These are phyloP conservation scores for Pulveroboletus sp. DNA, from an alignment of 768 basidiomycete genomes.

Conservation along the genomic window DNA sequence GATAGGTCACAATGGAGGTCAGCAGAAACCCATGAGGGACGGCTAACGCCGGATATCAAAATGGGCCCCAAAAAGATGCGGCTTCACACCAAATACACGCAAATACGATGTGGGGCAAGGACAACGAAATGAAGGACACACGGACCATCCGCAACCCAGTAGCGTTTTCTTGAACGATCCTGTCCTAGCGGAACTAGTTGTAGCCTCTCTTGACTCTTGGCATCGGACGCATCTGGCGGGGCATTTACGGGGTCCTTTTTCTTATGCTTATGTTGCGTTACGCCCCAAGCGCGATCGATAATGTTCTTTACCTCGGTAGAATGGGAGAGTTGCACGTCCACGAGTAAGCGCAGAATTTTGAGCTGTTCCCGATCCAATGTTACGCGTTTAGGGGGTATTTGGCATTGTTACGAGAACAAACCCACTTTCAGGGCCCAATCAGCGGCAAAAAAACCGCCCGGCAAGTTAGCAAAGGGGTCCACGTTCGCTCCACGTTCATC, in stretches of 20 bases:
- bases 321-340: constrained; percentile 77
- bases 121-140: constrained; percentile 40
- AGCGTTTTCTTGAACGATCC: constrained; percentile 70
- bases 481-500: constrained; percentile 61
- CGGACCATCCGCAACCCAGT: constrained; percentile 88
- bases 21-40: constrained; percentile 31
- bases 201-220: constrained; percentile 61
- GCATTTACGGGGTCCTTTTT: constrained; percentile 60
- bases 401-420: constrained; percentile 23
- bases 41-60: constrained; percentile 35
- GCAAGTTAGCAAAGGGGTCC: constrained; percentile 64
- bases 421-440: constrained; percentile 80
- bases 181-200: constrained; percentile 72
- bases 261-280: constrained; percentile 79
- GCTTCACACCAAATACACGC: constrained; percentile 62
- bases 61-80: constrained; percentile 41
- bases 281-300: constrained; percentile 85
- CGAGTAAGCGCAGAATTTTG: constrained; percentile 76
- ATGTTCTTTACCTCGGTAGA: constrained; percentile 60
- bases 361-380: constrained; percentile 45
- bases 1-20: constrained; percentile 30
- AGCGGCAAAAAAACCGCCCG: constrained; percentile 75
- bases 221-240: constrained; percentile 54
- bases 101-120: constrained; percentile 48
- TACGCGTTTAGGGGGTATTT: constrained; percentile 29